phyloP scores from a whole-genome alignment of 108 stramenopile genomes.

The Nitzschia inconspicua region DNA sequence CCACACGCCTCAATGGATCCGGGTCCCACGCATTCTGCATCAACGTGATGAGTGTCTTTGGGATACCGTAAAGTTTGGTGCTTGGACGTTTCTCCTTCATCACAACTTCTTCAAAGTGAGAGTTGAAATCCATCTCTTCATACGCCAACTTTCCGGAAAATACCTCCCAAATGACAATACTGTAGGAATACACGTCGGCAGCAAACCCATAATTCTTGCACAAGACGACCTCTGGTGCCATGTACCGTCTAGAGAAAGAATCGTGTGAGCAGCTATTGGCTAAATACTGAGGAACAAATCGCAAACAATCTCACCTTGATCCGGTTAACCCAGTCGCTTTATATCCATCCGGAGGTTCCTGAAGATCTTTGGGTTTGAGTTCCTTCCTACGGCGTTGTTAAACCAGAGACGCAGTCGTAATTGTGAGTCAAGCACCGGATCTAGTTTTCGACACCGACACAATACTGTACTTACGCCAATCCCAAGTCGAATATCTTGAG shows the following conservation, averaged over 20 bases:
- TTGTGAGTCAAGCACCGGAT: too few species aligned
- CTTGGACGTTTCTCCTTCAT: conserved; percentile 31
- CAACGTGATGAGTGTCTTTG: neutral
- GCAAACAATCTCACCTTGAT: conserved; percentile 26
- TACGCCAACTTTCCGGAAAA: conserved; percentile 32
- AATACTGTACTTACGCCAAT: conserved; percentile 39
- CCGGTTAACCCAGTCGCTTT: conserved; percentile 30
- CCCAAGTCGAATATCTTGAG: conserved; percentile 70
- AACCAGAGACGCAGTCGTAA: too few species aligned
- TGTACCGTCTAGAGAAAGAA: conserved; percentile 27
- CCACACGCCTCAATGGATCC: conserved; percentile 26
- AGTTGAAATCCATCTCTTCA: conserved; percentile 14
- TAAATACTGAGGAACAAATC: neutral
- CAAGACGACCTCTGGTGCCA: conserved; percentile 63
- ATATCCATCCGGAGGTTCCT: conserved; percentile 26
- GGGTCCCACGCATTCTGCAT: conserved; percentile 23
- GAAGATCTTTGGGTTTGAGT: conserved; percentile 33
- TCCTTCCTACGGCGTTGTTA: too few species aligned
- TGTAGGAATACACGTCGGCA: conserved; percentile 43
- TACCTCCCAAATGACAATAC: conserved; percentile 46
- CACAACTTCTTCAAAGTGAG: conserved; percentile 50
- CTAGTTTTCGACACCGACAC: conserved; percentile 25
- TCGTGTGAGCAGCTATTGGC: neutral
- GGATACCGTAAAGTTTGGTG: neutral
- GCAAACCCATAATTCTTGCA: conserved; percentile 36